Evolutionary conservation across 306 rosid genomes (phyloP).

Genomic region (Nissolia schottii): DNA sequence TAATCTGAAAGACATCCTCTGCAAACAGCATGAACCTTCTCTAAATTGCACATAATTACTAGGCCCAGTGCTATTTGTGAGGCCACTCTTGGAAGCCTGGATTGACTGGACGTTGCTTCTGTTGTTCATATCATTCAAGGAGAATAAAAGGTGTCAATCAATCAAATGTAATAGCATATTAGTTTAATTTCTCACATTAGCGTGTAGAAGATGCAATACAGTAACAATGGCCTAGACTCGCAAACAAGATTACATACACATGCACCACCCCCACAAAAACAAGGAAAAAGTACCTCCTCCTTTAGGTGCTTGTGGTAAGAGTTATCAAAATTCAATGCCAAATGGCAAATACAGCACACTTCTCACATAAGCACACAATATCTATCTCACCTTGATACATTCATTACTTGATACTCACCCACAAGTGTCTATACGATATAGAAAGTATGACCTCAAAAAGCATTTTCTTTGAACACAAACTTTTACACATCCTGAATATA

Average conservation of each 20-base stretch:
- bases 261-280: neutral
- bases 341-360: no score
- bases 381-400: no score
- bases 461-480: neutral
- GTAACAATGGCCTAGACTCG: neutral
- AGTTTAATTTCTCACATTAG: neutral
- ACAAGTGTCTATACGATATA: no score
- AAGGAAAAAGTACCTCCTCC: neutral
- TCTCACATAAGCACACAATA: no score
- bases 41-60: constrained; percentile 34
- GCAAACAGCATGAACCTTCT: constrained; percentile 31
- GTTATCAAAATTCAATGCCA: no score
- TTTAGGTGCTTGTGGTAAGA: neutral
- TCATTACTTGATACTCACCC: no score
- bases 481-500: neutral
- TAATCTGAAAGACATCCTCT: constrained; percentile 32
- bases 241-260: neutral
- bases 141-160: constrained; percentile 25
- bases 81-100: constrained; percentile 28
- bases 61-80: constrained; percentile 9
- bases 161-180: constrained; percentile 5
- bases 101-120: constrained; percentile 40
- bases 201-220: neutral
- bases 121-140: constrained; percentile 32
- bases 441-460: no score